Base-by-base conservation (phyloP, 441 rosid species). In the Adansonia gregorii region DNA sequence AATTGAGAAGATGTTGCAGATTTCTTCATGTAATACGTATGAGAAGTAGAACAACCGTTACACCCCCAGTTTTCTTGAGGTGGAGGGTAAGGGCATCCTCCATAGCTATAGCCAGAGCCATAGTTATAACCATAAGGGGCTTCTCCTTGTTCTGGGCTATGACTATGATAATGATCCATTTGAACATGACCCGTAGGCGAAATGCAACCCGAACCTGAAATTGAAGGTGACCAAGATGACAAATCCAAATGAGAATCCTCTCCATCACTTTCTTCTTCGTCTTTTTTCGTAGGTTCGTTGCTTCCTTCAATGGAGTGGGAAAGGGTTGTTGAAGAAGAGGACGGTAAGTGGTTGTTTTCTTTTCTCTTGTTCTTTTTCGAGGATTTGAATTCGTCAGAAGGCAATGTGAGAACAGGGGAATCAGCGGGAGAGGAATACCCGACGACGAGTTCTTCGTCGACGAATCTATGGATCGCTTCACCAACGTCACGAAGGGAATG, bases 331-430 rank as follows among this genome's bases (percentile, higher is more conserved):
- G 95, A 88, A 14, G 95, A 83, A 11, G 94, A 91, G 0, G 90
- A 92, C 0, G 88, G 85, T 46, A 76, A 78, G 80, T 31, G 6
- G 54, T 27, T 19, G 67, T 59, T 51, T 12, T 59, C 49, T 7
- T 59, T 58, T 3, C 9, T 27, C 24, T 84, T 89, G 27, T 80
- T 80, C 77, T 86, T 83, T 55, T 55, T 78, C 2, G 81, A 71
- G 6, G 76, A 65, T 72, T 92, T 90, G n/a, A 90, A 83, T 83
- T 90, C 88, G 58, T 89, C 91, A 0, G 97, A 87, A 0, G 98
- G 99, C 58, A 95, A 80, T 8, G 94, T 88, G 17, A 95, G 95
- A 51, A 93, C 91, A 1, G 98, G 99, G 14, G 99, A 95, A 58
- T 72, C 89, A 31, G 84, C 51, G 2, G 88, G 81, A 4, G 86